Base-by-base conservation (phyloP, 805 yeast species). In the Metahyphopichia silvanorum region DNA sequence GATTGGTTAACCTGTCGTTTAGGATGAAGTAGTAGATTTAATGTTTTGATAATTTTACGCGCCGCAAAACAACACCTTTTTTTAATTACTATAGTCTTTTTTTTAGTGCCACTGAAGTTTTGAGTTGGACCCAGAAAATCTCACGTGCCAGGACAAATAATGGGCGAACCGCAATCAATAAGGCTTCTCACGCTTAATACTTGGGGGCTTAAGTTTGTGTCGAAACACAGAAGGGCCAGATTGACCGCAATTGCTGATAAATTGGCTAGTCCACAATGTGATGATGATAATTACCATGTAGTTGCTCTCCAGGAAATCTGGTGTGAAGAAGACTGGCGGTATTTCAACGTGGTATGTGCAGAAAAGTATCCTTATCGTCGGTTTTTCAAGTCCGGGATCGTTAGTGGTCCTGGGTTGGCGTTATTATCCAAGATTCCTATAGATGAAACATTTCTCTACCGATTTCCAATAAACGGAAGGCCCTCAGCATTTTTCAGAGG, bases 221-320 rank as follows among this genome's bases (percentile, higher is more conserved):
- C 96, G n/a, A 83, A 81, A 48, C 60, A 60, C 39, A 66, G 98
- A 19, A 56, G 60, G 21, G 71, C 69, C 42, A 69, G 98, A 23
- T 64, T 93, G 20, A 55, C 47, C 11, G 95, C 87, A 2, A 84
- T 93, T 20, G 95, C 94, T 0, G 71, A 78, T 28, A 60, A 72
- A 33, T 55, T 91, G 3, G 76, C 80, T 0, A 49, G 50, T 3
- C 40, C 47, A 3, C 15, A 16, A n/a, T 24, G 13, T 15, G 34
- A 39, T 2, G 62, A 66, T 11, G 60, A 55, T 8, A 60, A 69
- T 13, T 87, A 84, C 57, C 96, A 93, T 57, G 72, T 93, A 9
- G 75, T 93, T 5, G 96, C 96, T 1, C 64, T 93, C n/a, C 98
- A 93, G 55, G 98, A 93, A 52, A 71, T 93, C 9, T 93, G 98